Conservation (phyloP, 2,329 filamentous ascomycete species). For the Pseudopithomyces maydicus region DNA sequence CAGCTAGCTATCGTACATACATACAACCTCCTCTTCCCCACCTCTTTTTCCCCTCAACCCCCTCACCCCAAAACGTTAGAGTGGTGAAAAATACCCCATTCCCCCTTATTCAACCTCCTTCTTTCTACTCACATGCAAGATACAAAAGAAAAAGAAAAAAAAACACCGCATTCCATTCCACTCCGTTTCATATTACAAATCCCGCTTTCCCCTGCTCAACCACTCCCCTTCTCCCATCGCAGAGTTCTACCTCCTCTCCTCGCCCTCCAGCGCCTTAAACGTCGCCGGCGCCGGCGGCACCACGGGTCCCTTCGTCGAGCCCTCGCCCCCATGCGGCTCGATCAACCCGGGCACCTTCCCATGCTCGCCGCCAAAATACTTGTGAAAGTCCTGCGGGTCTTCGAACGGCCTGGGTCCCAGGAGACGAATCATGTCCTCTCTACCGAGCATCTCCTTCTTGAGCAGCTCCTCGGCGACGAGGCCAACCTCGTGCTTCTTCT, state of each 20-base stretch:
- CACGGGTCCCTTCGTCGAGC: conserved; percentile 40
- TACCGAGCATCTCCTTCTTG: conserved; percentile 84
- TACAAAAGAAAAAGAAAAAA: too few species aligned
- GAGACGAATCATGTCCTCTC: conserved; percentile 90
- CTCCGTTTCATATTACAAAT: too few species aligned
- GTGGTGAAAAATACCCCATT: too few species aligned
- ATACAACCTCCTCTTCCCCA: too few species aligned
- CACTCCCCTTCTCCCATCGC: too few species aligned
- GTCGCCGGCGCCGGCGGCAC: conserved; percentile 37
- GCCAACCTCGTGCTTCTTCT: conserved; percentile 87
- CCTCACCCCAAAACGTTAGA: too few species aligned
- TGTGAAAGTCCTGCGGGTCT: conserved; percentile 86
- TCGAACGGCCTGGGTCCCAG: conserved; percentile 84
- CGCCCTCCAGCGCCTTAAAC: conserved; percentile 12
- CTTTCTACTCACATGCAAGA: too few species aligned
- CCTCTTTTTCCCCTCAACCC: too few species aligned
- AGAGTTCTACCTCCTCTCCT: conserved; percentile 11
- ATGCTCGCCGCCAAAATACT: conserved; percentile 73
- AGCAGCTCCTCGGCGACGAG: conserved; percentile 92
- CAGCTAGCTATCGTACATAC: too few species aligned
- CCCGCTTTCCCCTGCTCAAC: too few species aligned
- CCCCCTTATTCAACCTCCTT: too few species aligned
- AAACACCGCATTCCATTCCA: too few species aligned
- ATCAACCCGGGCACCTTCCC: conserved; percentile 40
- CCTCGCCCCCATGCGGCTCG: conserved; percentile 37